These are phyloP conservation scores for Ambrosiella cleistominuta DNA, from an alignment of 2,329 filamentous ascomycete genomes.

Conservation along the genomic window DNA sequence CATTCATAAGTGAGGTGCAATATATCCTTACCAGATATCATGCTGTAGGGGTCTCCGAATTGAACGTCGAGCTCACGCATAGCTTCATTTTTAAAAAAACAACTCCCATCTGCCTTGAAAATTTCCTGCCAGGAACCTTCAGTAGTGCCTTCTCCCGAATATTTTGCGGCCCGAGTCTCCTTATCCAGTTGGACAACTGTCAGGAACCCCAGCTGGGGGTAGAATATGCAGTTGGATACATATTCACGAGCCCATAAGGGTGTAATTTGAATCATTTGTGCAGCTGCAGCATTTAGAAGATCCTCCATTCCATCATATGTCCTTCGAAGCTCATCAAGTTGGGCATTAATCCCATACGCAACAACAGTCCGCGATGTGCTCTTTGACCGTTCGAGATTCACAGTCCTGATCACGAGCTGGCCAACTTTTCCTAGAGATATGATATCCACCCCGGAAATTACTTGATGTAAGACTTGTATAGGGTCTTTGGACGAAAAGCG, in stretches of 20 bases:
- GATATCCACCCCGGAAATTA: not conserved
- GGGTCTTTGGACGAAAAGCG: not conserved
- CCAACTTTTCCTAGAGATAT: slow-evolving; percentile 1
- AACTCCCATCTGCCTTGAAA: slow-evolving; percentile 52
- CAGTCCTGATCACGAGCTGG: slow-evolving; percentile 5
- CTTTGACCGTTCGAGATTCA: slow-evolving; percentile 30
- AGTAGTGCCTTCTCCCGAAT: slow-evolving; percentile 40
- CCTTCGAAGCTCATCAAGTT: slow-evolving; percentile 62
- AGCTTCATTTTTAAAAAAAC: slow-evolving; percentile 72
- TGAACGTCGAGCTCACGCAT: slow-evolving; percentile 68
- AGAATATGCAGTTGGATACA: slow-evolving; percentile 64
- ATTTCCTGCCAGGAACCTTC: slow-evolving; percentile 57
- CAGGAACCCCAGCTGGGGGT: slow-evolving; percentile 82
- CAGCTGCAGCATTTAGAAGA: slow-evolving; percentile 51
- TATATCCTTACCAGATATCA: slow-evolving; percentile 51
- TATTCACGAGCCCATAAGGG: slow-evolving; percentile 38
- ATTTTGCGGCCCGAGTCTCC: slow-evolving; percentile 31
- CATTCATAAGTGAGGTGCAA: too few species aligned
- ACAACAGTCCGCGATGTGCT: slow-evolving; percentile 57
- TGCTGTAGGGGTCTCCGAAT: slow-evolving; percentile 69
- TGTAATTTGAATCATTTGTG: slow-evolving; percentile 42
- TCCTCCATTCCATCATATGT: slow-evolving; percentile 61
- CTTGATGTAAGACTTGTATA: not conserved
- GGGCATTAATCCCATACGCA: slow-evolving; percentile 48
- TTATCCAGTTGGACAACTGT: slow-evolving; percentile 50